Base-by-base conservation (phyloP, 768 basidiomycete species). In the Dacryopinax spathularia region DNA sequence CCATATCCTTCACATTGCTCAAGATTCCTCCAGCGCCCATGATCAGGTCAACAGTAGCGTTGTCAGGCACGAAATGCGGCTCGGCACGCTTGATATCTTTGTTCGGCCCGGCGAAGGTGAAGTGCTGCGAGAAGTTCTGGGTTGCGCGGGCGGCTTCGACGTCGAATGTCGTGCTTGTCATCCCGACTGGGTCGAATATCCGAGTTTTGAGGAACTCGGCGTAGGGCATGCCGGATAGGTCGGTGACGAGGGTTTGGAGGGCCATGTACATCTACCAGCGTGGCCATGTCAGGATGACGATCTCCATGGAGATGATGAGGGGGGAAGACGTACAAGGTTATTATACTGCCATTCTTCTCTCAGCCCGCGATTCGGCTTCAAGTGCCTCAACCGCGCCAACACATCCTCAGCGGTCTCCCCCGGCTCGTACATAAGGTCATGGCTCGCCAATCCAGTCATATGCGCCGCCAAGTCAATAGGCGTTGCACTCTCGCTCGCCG, bases 1-100 rank as follows among this genome's bases (percentile, higher is more conserved):
- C 80, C 75, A 81, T 73, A 35, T 81, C 80, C 18, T 73, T 63
- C 0, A 71, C 73, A 31, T 66, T 78, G 33, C 79, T 78, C 31
- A 79, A 76, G 25, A 81, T 44, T 0, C 78, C 80, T 0, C 77
- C 78, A 0, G 78, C 65, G 5, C 79, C 79, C 4, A 77, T 74
- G 13, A 69, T 65, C 20, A 73, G 33, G 0, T 71, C 67, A 6
- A 62, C 68, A 4, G 34, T 64, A 0, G 72, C 67, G 60, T 76
- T 74, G 1, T 56, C 48, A 9, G 13, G 48, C 7, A 56, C 31
- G 31, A 56, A 56, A 29, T 56, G 48, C 48, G 48, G 48, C 22
- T 27, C 29, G 64, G 65, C n/a, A 75, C 71, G 66, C 70, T 72
- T 33, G 68, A 69, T 1, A 76, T 75, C 0, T 77, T 69, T 27